Base-by-base conservation (phyloP, 768 basidiomycete species). In the Fomitopsis pulvina region DNA sequence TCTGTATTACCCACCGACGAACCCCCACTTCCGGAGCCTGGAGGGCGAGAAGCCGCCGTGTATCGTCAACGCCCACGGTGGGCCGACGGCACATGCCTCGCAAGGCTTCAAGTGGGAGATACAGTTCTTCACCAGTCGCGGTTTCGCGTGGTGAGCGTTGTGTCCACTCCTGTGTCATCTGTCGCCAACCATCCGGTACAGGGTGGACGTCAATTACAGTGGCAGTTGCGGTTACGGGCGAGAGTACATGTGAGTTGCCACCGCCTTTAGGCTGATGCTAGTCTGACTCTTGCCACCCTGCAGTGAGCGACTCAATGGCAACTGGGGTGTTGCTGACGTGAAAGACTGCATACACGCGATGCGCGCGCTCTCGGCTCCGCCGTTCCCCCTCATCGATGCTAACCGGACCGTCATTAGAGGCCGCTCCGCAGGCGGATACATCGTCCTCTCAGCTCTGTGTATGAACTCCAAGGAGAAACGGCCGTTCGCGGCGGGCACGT, bases 291-390 rank as follows among this genome's bases (percentile, higher is more conserved):
- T 24, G 16, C 22, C 14, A 0, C 21, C 9, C 2, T 12, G 3
- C 53, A 69, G 69, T 51, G 73, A 75, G 47, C 75, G 83, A 12
- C 77, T 91, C 4, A 68, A 70, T 29, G 74, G 71, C 6, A 66
- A 78, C 11, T 92, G 90, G 89, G 89, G 88, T 3, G 55, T 87
- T 10, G 76, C 81, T 8, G 89, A 92, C 56, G 75, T 85, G 1
- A 66, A 74, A 20, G 90, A 92, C 60, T 78, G 78, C 51, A 77
- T 79, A 32, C 60, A 66, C 18, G 79, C 84, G 2, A 76, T 79
- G 0, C 66, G 63, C 20, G 56, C 69, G 28, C 72, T 89, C 34
- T 69, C 79, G 1, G 45, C 55, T 1, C 52, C 61, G n/a, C 72
- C 75, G 0, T 63, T 76, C 59, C 67, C 72, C 7, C 76, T 83